Percentiles rank a stretch among this genome's conserved stretches.
Conservation (phyloP, 257 asterid species). For the Solanum pimpinellifolium region DNA sequence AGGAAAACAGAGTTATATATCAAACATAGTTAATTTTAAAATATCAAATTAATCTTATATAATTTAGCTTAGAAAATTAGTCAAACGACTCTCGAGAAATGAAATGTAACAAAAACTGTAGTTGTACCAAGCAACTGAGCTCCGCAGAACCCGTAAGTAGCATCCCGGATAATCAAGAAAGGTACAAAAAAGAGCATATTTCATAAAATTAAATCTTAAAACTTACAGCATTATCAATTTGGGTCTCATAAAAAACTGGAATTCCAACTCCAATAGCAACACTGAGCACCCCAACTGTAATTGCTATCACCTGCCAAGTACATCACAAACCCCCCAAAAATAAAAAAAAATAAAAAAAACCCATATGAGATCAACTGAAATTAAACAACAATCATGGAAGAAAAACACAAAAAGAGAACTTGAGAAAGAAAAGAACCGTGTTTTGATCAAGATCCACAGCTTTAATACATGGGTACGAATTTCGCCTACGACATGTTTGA, state of each 20-base stretch:
- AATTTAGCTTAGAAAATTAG: no score
- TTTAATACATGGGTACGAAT: slow-evolving; percentile 60
- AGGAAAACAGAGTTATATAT: no score
- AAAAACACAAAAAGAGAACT: background rate
- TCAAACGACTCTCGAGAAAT: no score
- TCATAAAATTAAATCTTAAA: background rate
- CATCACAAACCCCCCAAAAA: background rate
- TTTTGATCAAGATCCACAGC: slow-evolving; percentile 90
- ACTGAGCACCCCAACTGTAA: slow-evolving; percentile 72
- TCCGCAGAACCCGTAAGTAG: no score
- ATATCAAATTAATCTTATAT: no score
- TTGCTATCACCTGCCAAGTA: slow-evolving; percentile 55
- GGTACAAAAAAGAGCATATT: no score
- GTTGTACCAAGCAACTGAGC: no score
- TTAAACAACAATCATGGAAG: no score
- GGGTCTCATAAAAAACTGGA: slow-evolving; percentile 85
- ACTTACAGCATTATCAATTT: slow-evolving; percentile 77
- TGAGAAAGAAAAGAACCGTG: slow-evolving; percentile 30
- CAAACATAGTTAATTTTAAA: no score
- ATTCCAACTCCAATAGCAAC: slow-evolving; percentile 86
- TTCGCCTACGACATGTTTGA: slow-evolving; percentile 22
- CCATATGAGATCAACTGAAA: background rate
- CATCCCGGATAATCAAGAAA: no score
- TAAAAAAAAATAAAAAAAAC: background rate
- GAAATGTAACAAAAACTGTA: no score